phyloP scores from a whole-genome alignment of 768 basidiomycete species.

The Leccinellum albellum region DNA sequence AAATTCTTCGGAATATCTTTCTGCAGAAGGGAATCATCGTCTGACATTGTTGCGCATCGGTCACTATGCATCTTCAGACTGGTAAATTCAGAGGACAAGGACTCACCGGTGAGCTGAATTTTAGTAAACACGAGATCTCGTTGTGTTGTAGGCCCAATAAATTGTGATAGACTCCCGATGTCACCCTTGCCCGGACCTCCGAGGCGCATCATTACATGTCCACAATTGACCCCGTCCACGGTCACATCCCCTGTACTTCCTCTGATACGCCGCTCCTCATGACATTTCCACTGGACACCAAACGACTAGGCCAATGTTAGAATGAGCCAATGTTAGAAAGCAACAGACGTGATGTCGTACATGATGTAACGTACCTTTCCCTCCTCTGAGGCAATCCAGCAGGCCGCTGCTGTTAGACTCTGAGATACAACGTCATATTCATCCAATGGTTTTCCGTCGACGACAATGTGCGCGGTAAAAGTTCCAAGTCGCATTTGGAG shows the following conservation, averaged over 20 bases:
- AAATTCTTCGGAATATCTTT: conserved; percentile 1
- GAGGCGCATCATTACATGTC: not conserved
- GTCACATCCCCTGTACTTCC: fast-evolving
- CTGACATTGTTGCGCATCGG: not conserved
- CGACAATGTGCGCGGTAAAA: not conserved
- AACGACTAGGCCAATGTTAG: not conserved
- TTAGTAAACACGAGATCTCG: not conserved
- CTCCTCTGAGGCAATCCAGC: not conserved
- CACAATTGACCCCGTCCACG: not conserved
- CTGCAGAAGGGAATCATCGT: conserved; percentile 19
- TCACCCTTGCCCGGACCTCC: not conserved
- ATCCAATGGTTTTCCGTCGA: not conserved
- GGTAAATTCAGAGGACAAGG: not conserved
- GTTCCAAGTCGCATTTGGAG: not conserved
- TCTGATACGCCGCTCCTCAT: not conserved
- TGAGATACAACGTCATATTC: not conserved
- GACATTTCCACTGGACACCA: not conserved
- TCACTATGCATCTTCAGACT: not conserved
- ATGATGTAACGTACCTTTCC: not conserved
- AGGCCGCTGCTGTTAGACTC: not conserved
- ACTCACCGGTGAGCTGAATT: not conserved
- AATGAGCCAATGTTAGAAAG: too few species aligned
- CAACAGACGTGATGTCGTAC: not conserved
- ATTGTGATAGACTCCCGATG: not conserved
- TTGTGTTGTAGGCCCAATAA: not conserved